Conservation (phyloP, 148 eudicot species). For the Amaranthus cruentus region DNA sequence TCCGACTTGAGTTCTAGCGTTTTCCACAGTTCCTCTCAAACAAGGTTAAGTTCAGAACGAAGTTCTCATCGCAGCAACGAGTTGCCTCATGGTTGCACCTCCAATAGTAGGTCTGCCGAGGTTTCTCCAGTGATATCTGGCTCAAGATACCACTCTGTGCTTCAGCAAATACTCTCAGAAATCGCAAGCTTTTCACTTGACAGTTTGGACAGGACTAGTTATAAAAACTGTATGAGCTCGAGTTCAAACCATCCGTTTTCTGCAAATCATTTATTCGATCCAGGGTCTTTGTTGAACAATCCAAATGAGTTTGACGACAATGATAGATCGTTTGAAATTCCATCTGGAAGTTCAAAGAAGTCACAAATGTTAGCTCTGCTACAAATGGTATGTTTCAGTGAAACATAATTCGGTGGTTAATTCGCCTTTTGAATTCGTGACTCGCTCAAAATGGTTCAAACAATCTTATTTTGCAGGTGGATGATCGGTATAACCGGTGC, state of each 20-base stretch:
- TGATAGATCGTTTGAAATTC: slow-evolving; percentile 24
- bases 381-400: slow-evolving; percentile 52
- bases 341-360: slow-evolving; percentile 40
- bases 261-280: slow-evolving; percentile 23
- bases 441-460: slow-evolving; percentile 33
- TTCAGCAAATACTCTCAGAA: slow-evolving; percentile 77
- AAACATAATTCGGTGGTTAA: no score
- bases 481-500: slow-evolving; percentile 67
- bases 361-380: slow-evolving; percentile 61
- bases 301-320: slow-evolving; percentile 22
- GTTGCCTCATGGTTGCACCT: slow-evolving; percentile 28
- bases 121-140: slow-evolving; percentile 39
- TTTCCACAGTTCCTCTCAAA: slow-evolving; percentile 27
- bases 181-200: slow-evolving; percentile 52
- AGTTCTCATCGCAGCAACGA: slow-evolving; percentile 37
- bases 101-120: slow-evolving; percentile 30
- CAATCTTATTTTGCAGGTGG: slow-evolving; percentile 35
- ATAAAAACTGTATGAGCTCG: slow-evolving; percentile 25
- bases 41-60: slow-evolving; percentile 30
- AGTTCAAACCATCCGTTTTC: slow-evolving; percentile 16
- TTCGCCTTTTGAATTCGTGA: slow-evolving; percentile 24
- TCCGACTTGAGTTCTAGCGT: slow-evolving; percentile 41
- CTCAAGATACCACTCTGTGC: slow-evolving; percentile 47
- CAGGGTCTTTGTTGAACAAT: slow-evolving; percentile 22
- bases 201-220: slow-evolving; percentile 30